These are phyloP conservation scores for Pseudopithomyces chartarum DNA, from an alignment of 2,329 filamentous ascomycete species.

Conservation along the genomic window DNA sequence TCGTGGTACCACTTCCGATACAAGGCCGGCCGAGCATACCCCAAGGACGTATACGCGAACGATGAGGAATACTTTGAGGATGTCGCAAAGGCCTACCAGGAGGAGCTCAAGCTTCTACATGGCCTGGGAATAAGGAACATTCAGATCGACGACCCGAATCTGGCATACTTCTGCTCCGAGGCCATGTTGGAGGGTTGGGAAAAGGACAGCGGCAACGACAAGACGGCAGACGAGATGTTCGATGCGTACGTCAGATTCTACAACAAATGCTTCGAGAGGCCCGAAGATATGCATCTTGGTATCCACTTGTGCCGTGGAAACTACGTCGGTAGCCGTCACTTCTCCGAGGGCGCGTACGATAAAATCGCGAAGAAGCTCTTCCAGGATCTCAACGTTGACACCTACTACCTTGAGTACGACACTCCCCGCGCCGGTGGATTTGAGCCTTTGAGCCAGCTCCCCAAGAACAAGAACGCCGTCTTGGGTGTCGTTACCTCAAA, in stretches of 20 bases:
- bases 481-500: conserved; percentile 54
- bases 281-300: conserved; percentile 74
- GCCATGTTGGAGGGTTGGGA: conserved; percentile 48
- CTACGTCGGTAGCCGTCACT: conserved; percentile 53
- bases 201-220: conserved; percentile 69
- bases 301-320: conserved; percentile 71
- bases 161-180: conserved; percentile 50
- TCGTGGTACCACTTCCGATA: conserved; percentile 73
- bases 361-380: conserved; percentile 51
- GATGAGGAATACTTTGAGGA: conserved; percentile 56
- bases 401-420: conserved; percentile 52
- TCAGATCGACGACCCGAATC: conserved; percentile 56
- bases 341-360: conserved; percentile 55
- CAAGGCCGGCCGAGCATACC: conserved; percentile 56
- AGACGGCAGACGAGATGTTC: conserved; percentile 71
- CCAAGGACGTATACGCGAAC: conserved; percentile 51
- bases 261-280: conserved; percentile 70
- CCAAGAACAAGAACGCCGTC: conserved; percentile 54
- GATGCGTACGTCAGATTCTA: conserved; percentile 78
- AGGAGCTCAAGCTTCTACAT: conserved; percentile 53
- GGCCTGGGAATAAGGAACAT: conserved; percentile 53
- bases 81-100: conserved; percentile 53
- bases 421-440: conserved; percentile 55
- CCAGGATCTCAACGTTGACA: conserved; percentile 47
- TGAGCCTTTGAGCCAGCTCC: conserved; percentile 51